Percentiles rank a stretch among this genome's conserved stretches.
Conservation (phyloP, 1,284 basidiomycete genomes). For the Rhodotorula sp. region DNA sequence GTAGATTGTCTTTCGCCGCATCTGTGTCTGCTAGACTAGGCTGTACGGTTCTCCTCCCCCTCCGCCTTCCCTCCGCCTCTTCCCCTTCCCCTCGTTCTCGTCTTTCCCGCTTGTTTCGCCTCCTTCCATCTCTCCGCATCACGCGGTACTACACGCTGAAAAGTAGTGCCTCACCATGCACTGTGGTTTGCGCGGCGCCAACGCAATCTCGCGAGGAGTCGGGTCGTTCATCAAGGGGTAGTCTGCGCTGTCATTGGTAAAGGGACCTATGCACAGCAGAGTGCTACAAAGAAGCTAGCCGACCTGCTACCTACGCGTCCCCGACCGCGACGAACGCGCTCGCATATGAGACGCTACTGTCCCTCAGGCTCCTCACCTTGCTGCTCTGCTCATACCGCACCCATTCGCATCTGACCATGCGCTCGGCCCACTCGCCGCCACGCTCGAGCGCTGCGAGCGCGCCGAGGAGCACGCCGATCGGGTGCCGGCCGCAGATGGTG, state of each 20-base stretch:
- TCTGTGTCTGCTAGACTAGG: neutral
- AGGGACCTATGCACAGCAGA: neutral
- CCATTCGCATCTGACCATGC: slow-evolving; percentile 63
- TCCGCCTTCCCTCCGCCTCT: neutral
- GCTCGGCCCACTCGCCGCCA: slow-evolving; percentile 27
- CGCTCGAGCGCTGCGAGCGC: slow-evolving; percentile 64
- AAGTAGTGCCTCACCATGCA: too few relatives aligned
- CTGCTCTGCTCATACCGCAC: slow-evolving; percentile 92
- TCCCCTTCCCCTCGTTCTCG: neutral
- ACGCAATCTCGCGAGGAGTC: too few relatives aligned
- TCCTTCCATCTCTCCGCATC: neutral
- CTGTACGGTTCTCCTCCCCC: neutral
- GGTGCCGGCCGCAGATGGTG: slow-evolving; percentile 94
- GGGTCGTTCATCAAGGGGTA: too few relatives aligned
- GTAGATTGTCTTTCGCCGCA: neutral
- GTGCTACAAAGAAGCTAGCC: neutral
- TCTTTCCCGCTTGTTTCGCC: too few relatives aligned
- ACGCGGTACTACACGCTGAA: too few relatives aligned
- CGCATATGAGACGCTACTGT: slow-evolving; percentile 94
- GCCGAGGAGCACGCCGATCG: slow-evolving; percentile 86
- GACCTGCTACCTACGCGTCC: neutral
- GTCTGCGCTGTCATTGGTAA: too few relatives aligned
- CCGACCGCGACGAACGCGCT: slow-evolving; percentile 68
- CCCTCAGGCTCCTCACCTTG: slow-evolving; percentile 65
- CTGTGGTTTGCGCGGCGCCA: too few relatives aligned